Evolutionary conservation across 2,329 filamentous ascomycete genomes (phyloP).

Genomic region (Hypoxylon sp.): DNA sequence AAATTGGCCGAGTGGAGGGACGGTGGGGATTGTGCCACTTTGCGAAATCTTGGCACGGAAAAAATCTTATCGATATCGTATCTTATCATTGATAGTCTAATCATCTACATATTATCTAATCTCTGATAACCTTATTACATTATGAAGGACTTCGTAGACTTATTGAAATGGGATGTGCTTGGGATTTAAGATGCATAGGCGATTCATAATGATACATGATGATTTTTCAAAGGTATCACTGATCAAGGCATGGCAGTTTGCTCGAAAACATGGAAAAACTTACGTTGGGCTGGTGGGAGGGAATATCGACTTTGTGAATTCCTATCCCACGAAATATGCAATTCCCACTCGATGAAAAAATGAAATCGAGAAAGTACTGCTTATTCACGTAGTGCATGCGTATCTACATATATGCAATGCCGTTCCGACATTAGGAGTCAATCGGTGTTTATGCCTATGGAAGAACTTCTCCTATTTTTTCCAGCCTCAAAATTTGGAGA

Average conservation of each 20-base stretch:
- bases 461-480: not conserved
- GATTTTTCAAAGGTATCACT: not conserved
- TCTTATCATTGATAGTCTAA: slow-evolving; percentile 29
- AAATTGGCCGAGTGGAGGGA: slow-evolving; percentile 29
- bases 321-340: not conserved
- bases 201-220: not conserved
- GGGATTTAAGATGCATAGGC: not conserved
- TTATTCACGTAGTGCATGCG: not conserved
- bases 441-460: not conserved
- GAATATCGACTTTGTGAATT: not conserved
- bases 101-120: slow-evolving; percentile 34
- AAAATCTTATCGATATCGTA: slow-evolving; percentile 28
- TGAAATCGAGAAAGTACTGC: not conserved
- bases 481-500: not conserved
- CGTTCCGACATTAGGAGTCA: not conserved
- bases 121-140: no score
- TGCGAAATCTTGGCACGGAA: slow-evolving; percentile 38
- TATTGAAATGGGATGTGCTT: no score
- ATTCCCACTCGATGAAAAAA: no score
- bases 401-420: not conserved
- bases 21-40: slow-evolving; percentile 18
- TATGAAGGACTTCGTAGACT: no score
- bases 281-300: not conserved
- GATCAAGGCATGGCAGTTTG: not conserved
- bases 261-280: no score